Evolutionary conservation across 2,329 filamentous ascomycete species (phyloP), one percentile per base, ranked within the genome.

Genomic region (Hymenoscyphus scutula): DNA sequence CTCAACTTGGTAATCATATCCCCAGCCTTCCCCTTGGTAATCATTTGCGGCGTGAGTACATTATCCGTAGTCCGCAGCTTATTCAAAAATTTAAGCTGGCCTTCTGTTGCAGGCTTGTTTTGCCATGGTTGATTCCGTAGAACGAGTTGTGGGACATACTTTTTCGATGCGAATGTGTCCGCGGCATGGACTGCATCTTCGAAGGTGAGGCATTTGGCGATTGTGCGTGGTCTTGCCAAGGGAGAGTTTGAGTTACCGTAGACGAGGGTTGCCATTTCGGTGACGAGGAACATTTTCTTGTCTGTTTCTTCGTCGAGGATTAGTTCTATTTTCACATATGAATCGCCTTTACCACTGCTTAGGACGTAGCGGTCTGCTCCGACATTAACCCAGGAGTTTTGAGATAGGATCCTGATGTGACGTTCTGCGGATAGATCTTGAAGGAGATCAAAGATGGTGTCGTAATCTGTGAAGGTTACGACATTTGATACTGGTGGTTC

Each of bases 1-100:
- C 89, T 94, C 65, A 97, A 73, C 76, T 96, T 96, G 7, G 91
- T 96, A 67, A 98, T 96, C 89, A 96, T 93, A 74, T 97, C 93
- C 4, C 83, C 83, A 4, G 92, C 93, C 73, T 86, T 86, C 7
- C 94, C 94, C 72, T 93, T 95, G 15, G 84, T 92, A 62, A 96
- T 70, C 30, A 87, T 82, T 0, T 77, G 76, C 0, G 76, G 69
- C 1, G 77, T 81, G 58, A 92, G 72, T 59, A 82, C 78, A 30
- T 86, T 78, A n/a, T 80, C 76, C 59, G 82, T 77, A 0, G 76
- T 76, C 8, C 88, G 80, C 3, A 88, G 71, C 71, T 86, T 89
- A 71, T 92, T 92, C 59, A 95, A 74, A 61, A 90, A 88, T 38
- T 82, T 78, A 1, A 96, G 74, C 74, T 95, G 86, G 3, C 82